Base-by-base conservation (phyloP, 2,329 filamentous ascomycete genomes). In the Plectosphaerella sp. region DNA sequence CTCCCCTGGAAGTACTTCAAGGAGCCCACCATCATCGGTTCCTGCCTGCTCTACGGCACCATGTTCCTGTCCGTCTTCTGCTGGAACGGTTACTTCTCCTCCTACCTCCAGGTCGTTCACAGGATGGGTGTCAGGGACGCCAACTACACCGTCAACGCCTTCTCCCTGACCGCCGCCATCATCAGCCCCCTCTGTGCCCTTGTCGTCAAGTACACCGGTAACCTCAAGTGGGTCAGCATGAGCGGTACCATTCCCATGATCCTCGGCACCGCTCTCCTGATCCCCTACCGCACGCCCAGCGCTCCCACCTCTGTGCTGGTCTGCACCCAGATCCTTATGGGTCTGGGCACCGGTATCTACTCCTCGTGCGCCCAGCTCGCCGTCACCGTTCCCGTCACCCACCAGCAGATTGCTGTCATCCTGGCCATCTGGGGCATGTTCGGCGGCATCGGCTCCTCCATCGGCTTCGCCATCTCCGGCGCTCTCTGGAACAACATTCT, bases 401-500 rank as follows among this genome's bases (percentile, higher is more conserved):
- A 41, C 37, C 37, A 82, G 58, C 72, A 84, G 56, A 72, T 84
- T 16, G 81, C 82, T 11, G 74, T 78, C 3, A 76, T 75, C 6
- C 73, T 83, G 1, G 82, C 82, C 9, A 72, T 87, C 49, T 78
- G 79, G 54, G 70, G 79, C 15, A 73, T 86, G 3, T 80, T 82
- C 43, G 79, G 81, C 50, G 77, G 77, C 49, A 76, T 86, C 55
- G 83, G 82, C 50, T 77, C 77, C 18, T 77, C 80, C 4, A 72
- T 84, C 6, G 82, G 82, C 3, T 71, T 73, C 3, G 79, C 82
- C 33, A 74, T 87, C 52, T 80, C 82, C 1, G 80, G 79, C 2
- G 80, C 78, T 8, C 74, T 87, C 51, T 88, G 84, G 84, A 81
- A 78, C 5, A 78, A 78, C 56, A 66, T 76, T 10, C 67, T 83